phyloP scores from a whole-genome alignment of 768 basidiomycete genomes.

The Panellus pusillus region DNA sequence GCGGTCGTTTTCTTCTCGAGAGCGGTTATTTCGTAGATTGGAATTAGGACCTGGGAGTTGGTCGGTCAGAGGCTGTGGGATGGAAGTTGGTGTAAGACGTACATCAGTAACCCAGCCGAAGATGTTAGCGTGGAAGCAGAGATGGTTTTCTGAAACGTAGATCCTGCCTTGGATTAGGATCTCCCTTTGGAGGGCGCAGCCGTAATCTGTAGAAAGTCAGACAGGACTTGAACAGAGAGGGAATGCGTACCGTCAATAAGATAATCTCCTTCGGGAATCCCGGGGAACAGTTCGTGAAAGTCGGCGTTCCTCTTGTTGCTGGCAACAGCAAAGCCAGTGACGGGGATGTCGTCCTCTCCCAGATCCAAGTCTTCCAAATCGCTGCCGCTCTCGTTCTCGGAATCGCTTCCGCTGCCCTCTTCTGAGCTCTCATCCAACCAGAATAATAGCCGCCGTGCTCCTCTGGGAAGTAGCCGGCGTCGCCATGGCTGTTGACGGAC shows the following conservation, averaged over 20 bases:
- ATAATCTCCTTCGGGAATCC: conserved; percentile 92
- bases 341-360: conserved; percentile 78
- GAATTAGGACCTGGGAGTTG: conserved; percentile 72
- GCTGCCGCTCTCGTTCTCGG: conserved; percentile 28
- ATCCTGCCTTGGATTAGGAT: conserved; percentile 95
- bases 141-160: conserved; percentile 97
- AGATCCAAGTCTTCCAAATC: conserved; percentile 39
- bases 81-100: conserved; percentile 34
- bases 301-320: conserved; percentile 93
- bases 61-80: conserved; percentile 1
- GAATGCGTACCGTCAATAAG: conserved; percentile 83
- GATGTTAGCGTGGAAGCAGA: conserved; percentile 99
- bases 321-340: conserved; percentile 96
- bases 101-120: conserved; percentile 99
- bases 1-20: conserved; percentile 98
- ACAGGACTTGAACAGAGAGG: neutral
- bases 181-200: conserved; percentile 94
- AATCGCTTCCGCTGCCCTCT: conserved; percentile 25
- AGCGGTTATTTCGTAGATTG: conserved; percentile 81
- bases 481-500: conserved; percentile 17
- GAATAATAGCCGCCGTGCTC: conserved; percentile 27
- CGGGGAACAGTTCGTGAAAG: conserved; percentile 92
- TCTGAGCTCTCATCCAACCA: conserved; percentile 26
- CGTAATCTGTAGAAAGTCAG: conserved; percentile 69
- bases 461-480: conserved; percentile 23